These are phyloP conservation scores for Chlorella sorokiniana DNA, from an alignment of 139 green algal species.

Conservation along the genomic window DNA sequence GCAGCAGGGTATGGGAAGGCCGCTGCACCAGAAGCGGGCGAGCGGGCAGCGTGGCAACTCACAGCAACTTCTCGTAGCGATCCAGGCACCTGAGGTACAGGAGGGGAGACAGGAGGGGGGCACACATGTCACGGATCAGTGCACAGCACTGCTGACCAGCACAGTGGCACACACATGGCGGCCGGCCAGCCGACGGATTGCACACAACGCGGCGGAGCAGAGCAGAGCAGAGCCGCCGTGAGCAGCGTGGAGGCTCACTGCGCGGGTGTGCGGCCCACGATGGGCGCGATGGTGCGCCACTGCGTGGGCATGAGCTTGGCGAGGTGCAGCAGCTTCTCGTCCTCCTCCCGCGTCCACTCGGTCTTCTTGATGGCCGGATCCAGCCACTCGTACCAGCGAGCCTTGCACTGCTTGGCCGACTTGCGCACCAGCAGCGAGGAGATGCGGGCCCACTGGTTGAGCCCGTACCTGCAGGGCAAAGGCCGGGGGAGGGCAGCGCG, in stretches of 20 bases:
- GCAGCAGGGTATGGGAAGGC: too few relatives aligned
- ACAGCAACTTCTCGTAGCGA: conserved; percentile 90
- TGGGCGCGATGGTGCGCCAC: conserved; percentile 98
- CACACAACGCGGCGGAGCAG: too few relatives aligned
- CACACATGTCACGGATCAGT: too few relatives aligned
- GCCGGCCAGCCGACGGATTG: too few relatives aligned
- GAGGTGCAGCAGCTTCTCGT: conserved; percentile 99
- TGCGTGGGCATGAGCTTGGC: conserved; percentile 99
- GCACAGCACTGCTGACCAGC: too few relatives aligned
- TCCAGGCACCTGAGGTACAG: conserved; percentile 90
- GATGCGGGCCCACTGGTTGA: conserved; percentile 75
- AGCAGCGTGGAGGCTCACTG: conserved; percentile 65
- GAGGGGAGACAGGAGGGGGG: too few relatives aligned
- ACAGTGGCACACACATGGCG: too few relatives aligned
- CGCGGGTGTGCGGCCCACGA: conserved; percentile 94
- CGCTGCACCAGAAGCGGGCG: too few relatives aligned
- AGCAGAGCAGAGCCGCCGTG: neutral
- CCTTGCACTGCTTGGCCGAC: conserved; percentile 99
- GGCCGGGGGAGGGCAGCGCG: neutral
- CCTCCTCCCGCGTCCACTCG: conserved; percentile 96
- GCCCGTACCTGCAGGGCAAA: conserved; percentile 20
- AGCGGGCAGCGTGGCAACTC: conserved; percentile 16
- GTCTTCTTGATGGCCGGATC: conserved; percentile 99
- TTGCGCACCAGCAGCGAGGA: conserved; percentile 97
- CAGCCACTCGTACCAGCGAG: conserved; percentile 99